Percentiles rank a stretch among this genome's conserved stretches.
Evolutionary conservation across 306 rosid species (phyloP).

Genomic region (Hippophae tibetana): DNA sequence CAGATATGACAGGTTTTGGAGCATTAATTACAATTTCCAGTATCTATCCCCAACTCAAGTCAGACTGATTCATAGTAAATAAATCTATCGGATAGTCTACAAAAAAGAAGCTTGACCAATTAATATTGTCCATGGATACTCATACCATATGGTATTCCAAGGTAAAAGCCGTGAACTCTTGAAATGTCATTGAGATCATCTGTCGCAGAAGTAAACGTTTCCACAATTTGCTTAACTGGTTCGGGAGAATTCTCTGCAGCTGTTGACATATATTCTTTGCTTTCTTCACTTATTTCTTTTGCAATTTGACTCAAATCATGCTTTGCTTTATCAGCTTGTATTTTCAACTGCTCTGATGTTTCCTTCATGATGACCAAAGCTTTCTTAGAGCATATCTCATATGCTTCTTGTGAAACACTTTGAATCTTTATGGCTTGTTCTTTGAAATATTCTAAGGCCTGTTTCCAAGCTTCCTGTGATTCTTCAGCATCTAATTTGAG

Average conservation of each 20-base stretch:
- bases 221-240: conserved; percentile 67
- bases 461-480: conserved; percentile 73
- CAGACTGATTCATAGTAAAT: too few relatives aligned
- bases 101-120: neutral
- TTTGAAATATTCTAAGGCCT: conserved; percentile 58
- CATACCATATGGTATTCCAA: conserved; percentile 96
- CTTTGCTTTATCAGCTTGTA: conserved; percentile 69
- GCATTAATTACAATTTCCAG: too few relatives aligned
- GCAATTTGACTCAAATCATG: conserved; percentile 51
- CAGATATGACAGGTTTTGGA: too few relatives aligned
- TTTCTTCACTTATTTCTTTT: conserved; percentile 61
- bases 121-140: conserved; percentile 4
- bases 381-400: conserved; percentile 67
- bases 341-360: conserved; percentile 60
- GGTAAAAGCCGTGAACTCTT: conserved; percentile 59
- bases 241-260: conserved; percentile 76
- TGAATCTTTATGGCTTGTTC: conserved; percentile 74
- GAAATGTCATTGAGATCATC: conserved; percentile 55
- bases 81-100: neutral
- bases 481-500: conserved; percentile 34
- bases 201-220: conserved; percentile 48
- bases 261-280: conserved; percentile 53
- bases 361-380: conserved; percentile 55
- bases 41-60: too few relatives aligned
- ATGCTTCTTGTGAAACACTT: conserved; percentile 73